Base-by-base conservation (phyloP, 441 rosid genomes). In the Dalechampia spathulata region DNA sequence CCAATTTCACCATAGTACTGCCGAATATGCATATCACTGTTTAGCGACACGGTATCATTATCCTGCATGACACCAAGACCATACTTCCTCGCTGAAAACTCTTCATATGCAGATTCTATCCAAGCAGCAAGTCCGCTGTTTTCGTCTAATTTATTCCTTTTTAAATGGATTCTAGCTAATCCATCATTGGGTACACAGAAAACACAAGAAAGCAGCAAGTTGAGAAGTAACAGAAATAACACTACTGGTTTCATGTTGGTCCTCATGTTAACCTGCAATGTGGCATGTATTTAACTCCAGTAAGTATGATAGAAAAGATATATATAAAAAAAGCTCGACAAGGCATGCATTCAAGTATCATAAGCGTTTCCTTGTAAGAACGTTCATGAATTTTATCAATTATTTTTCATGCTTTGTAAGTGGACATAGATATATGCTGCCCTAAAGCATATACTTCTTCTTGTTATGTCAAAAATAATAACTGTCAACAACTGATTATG, bases 1-100 rank as follows among this genome's bases (percentile, higher is more conserved):
- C 79, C 82, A 61, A 88, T 80, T 72, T 83, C 91, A 48, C 94
- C 94, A 64, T 76, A 85, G 61, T 88, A 88, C 65, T 83, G 96
- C n/a, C n/a, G n/a, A 72, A 89, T 87, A 60, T 85, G 87, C 83
- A 88, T 46, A 68, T 85, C 83, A 55, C 85, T 88, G 72, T 82
- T 83, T 5, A 88, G 58, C 1, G 71, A 68, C 7, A 88, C 83
- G 34, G 82, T 72, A 58, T 86, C 96, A 46, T 77, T 53, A 34
- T 76, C 86, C 25, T 75, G n/a, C n/a, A n/a, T n/a, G n/a, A n/a
- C n/a, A n/a, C n/a, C 82, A 28, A 69, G 56, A 44, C 63, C 79
- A 21, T 72, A 68, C 68, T 76, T 66, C 57, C 75, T 66, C n/a
- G n/a, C n/a, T 22, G 68, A 55, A 21, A 67, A 34, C 32, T 61